Percentiles rank a stretch among this genome's conserved stretches.
These are phyloP conservation scores for Ramularia collo-cygni DNA, from an alignment of 2,329 filamentous ascomycete genomes.

Conservation along the genomic window DNA sequence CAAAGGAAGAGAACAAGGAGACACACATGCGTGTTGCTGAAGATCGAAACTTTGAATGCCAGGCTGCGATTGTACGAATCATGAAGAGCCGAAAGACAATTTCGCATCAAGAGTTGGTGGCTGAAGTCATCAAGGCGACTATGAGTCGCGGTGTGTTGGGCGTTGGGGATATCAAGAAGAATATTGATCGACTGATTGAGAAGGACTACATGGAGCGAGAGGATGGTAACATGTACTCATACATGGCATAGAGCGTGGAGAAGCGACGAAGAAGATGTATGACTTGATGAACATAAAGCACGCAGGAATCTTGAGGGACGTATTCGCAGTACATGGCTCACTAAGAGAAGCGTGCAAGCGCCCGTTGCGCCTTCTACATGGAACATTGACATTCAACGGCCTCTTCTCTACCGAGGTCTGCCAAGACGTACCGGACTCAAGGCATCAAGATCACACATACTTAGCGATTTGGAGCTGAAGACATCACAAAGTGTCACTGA, in stretches of 20 bases:
- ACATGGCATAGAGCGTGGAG: slow-evolving; percentile 34
- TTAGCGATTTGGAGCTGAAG: no score
- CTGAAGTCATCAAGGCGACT: slow-evolving; percentile 87
- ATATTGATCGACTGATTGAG: slow-evolving; percentile 93
- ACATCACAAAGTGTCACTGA: no score
- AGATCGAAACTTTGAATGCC: slow-evolving; percentile 91
- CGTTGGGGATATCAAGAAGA: slow-evolving; percentile 83
- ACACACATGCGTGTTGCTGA: slow-evolving; percentile 85
- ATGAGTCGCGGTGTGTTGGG: slow-evolving; percentile 80
- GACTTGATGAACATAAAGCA: no score
- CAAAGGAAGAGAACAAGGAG: slow-evolving; percentile 86
- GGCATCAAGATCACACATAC: no score
- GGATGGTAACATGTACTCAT: slow-evolving; percentile 51
- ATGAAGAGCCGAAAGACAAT: slow-evolving; percentile 93
- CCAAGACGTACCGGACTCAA: no score
- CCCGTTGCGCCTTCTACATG: no score
- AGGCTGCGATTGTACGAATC: slow-evolving; percentile 92
- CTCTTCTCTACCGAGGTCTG: no score
- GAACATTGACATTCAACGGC: no score
- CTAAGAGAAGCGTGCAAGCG: no score
- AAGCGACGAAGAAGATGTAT: background rate
- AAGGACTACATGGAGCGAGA: slow-evolving; percentile 88
- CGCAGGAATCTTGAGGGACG: no score
- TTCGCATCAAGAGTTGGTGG: slow-evolving; percentile 76
- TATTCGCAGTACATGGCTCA: no score